These are phyloP conservation scores for Edaphochlamys debaryana DNA, from an alignment of 139 green algal genomes.

Conservation along the genomic window DNA sequence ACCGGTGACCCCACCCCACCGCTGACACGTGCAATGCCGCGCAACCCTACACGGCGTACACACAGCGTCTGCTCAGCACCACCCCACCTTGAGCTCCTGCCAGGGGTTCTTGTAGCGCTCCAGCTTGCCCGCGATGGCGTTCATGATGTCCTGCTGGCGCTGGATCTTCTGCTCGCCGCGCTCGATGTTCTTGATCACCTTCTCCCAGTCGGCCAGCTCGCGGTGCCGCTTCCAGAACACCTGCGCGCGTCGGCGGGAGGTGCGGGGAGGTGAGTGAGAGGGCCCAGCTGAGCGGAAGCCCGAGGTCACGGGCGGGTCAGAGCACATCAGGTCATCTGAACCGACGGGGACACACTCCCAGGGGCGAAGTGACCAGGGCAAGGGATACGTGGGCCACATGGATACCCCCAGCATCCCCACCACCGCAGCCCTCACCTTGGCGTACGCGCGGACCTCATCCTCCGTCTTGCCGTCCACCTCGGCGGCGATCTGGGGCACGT, in stretches of 20 bases:
- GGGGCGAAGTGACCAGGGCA: too few relatives aligned
- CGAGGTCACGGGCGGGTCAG: too few relatives aligned
- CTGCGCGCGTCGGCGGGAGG: constrained; percentile 42
- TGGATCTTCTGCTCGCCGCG: constrained; percentile 91
- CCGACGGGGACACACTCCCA: too few relatives aligned
- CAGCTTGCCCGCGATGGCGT: constrained; percentile 92
- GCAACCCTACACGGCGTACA: too few relatives aligned
- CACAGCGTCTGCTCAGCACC: not conserved
- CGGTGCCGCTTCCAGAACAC: constrained; percentile 86
- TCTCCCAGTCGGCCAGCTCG: constrained; percentile 88
- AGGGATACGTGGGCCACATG: too few relatives aligned
- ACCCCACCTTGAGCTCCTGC: constrained; percentile 83
- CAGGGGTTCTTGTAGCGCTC: constrained; percentile 96
- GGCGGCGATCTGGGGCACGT: constrained; percentile 78
- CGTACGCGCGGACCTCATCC: constrained; percentile 83
- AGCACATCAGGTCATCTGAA: too few relatives aligned
- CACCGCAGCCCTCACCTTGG: constrained; percentile 48
- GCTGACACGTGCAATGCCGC: too few relatives aligned
- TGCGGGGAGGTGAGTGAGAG: not conserved
- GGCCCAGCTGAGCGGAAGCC: too few relatives aligned
- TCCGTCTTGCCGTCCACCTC: constrained; percentile 96
- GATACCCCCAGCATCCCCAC: too few relatives aligned
- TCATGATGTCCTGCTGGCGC: constrained; percentile 91
- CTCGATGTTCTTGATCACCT: constrained; percentile 97
- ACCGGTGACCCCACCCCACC: too few relatives aligned